Evolutionary conservation across 257 asterid genomes (phyloP).

Genomic region (Gentiana straminea): DNA sequence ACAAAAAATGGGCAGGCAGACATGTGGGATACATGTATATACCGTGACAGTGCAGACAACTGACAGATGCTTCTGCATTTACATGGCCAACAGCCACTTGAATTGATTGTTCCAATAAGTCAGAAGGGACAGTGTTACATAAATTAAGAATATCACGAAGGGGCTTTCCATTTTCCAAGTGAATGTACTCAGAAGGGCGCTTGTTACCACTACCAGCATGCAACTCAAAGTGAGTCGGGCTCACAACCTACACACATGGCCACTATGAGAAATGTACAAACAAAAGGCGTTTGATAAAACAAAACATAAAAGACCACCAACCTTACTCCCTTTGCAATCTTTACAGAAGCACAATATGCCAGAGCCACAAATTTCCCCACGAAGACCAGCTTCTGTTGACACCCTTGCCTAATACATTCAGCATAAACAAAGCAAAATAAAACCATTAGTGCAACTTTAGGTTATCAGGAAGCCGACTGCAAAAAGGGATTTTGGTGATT

Average conservation of each 20-base stretch:
- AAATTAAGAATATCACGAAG: constrained; percentile 62
- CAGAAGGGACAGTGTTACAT: constrained; percentile 46
- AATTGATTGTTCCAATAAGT: constrained; percentile 44
- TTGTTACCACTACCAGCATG: constrained; percentile 78
- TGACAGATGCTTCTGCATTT: constrained; percentile 13
- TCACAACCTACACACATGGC: constrained; percentile 41
- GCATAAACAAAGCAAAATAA: constrained; percentile 8
- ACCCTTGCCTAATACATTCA: constrained; percentile 33
- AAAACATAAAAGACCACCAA: constrained; percentile 14
- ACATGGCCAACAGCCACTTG: constrained; percentile 41
- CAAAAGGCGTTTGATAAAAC: too few species aligned
- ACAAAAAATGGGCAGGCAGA: background rate
- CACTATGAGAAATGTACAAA: constrained; percentile 12
- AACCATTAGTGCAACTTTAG: background rate
- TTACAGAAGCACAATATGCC: constrained; percentile 72
- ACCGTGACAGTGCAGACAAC: constrained; percentile 69
- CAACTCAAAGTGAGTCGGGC: constrained; percentile 70
- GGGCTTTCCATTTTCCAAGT: constrained; percentile 62
- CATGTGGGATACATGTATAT: constrained; percentile 6
- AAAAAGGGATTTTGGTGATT: constrained; percentile 1
- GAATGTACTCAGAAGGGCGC: constrained; percentile 71
- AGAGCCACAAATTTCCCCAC: constrained; percentile 52
- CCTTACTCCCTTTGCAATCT: constrained; percentile 54
- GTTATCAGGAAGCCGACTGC: background rate
- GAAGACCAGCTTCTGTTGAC: constrained; percentile 36